Evolutionary conservation across 495 filamentous ascomycete genomes (phyloP).

Genomic region (Aspergillus nanangensis): DNA sequence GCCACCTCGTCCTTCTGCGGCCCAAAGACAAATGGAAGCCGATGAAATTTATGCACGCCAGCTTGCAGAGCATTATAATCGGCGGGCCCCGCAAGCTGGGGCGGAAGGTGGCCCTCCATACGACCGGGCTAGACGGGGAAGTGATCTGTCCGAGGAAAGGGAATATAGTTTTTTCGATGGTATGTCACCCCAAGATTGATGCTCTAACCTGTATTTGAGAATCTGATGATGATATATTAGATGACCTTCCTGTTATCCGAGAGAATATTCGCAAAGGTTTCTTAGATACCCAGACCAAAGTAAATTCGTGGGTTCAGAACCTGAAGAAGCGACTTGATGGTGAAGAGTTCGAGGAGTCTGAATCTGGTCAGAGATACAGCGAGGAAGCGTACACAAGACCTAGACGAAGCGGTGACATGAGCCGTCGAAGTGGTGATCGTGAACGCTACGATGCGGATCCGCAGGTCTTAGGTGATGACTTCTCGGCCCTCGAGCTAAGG

Average conservation of each 20-base stretch:
- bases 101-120: constrained; percentile 41
- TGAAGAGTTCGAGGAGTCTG: constrained; percentile 58
- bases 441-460: constrained; percentile 96
- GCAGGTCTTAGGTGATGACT: constrained; percentile 83
- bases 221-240: constrained; percentile 27
- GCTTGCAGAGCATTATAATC: constrained; percentile 84
- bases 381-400: constrained; percentile 31
- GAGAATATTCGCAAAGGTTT: constrained; percentile 95
- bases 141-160: constrained; percentile 50
- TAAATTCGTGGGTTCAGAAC: constrained; percentile 87
- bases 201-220: too few species aligned
- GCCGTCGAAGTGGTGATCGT: constrained; percentile 72
- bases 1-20: constrained; percentile 68
- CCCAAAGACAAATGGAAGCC: constrained; percentile 75
- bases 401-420: constrained; percentile 53
- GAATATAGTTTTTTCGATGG: constrained; percentile 89
- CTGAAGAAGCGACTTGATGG: constrained; percentile 90
- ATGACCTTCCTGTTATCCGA: constrained; percentile 89
- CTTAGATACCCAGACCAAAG: constrained; percentile 84
- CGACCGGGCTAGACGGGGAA: constrained; percentile 23
- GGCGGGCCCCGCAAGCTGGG: constrained; percentile 31
- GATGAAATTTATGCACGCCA: constrained; percentile 94
- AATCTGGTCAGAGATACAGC: constrained; percentile 44
- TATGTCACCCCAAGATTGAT: too few species aligned
- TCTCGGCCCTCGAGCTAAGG: constrained; percentile 79